A percentile compares a stretch with the other conserved stretches of the same genome.
Conservation (phyloP, 495 filamentous ascomycete species). For the Podospora fimiseda region DNA sequence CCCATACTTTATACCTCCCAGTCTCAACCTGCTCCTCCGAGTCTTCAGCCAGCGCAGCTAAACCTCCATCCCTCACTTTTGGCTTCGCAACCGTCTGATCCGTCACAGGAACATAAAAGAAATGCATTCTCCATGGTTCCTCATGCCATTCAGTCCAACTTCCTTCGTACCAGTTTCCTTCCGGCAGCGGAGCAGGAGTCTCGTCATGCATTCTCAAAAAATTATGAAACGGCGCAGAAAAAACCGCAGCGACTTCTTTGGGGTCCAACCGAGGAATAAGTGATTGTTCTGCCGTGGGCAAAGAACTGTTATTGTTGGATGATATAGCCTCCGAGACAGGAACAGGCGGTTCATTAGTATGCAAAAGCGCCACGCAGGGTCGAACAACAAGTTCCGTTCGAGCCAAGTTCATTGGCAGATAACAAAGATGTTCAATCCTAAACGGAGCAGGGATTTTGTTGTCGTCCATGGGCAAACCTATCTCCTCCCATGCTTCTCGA, state of each 20-base stretch:
- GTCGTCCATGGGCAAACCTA: conserved; percentile 68
- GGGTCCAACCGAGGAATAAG: conserved; percentile 76
- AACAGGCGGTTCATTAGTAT: conserved; percentile 44
- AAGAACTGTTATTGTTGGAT: conserved; percentile 6
- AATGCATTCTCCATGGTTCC: conserved; percentile 68
- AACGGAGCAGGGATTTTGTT: conserved; percentile 61
- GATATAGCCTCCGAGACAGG: conserved; percentile 16
- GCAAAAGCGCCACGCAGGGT: conserved; percentile 79
- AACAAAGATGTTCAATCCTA: conserved; percentile 74
- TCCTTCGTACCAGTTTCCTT: conserved; percentile 62
- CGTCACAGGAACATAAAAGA: conserved; percentile 75
- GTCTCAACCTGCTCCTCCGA: conserved; percentile 27
- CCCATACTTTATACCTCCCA: conserved; percentile 72
- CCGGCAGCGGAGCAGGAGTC: conserved; percentile 28
- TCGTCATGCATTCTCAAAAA: conserved; percentile 56
- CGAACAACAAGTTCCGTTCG: conserved; percentile 75
- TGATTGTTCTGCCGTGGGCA: conserved; percentile 51
- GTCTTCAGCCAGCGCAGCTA: conserved; percentile 26
- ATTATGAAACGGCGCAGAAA: conserved; percentile 72
- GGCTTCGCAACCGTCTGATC: conserved; percentile 56
- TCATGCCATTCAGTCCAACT: conserved; percentile 62
- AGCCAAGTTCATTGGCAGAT: conserved; percentile 73
- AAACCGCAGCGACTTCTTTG: conserved; percentile 85
- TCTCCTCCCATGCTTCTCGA: conserved; percentile 85
- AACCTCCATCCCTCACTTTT: conserved; percentile 26